Percentiles rank a stretch among this genome's conserved stretches.
Evolutionary conservation across 495 filamentous ascomycete species (phyloP).

Genomic region (Neurospora pannonica): DNA sequence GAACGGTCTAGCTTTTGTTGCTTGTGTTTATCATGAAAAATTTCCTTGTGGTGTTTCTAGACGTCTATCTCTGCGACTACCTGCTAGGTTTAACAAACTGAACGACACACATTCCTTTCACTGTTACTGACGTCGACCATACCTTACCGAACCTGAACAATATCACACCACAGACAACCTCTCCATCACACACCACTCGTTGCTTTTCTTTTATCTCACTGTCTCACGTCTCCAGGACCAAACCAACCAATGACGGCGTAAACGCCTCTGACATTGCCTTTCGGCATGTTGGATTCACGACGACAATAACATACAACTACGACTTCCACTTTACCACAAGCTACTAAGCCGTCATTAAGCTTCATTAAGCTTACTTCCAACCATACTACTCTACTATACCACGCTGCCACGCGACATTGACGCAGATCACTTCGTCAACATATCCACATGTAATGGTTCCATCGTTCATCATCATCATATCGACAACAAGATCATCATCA

Average conservation of each 20-base stretch:
- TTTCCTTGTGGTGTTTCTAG: neutral
- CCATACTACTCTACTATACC: neutral
- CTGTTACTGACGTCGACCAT: neutral
- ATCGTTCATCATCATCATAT: neutral
- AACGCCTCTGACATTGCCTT: neutral
- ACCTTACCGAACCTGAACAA: neutral
- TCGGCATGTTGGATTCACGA: neutral
- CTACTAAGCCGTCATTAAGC: neutral
- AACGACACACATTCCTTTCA: neutral
- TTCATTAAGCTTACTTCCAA: neutral
- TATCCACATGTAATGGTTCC: neutral
- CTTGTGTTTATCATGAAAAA: neutral
- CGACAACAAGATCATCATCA: neutral
- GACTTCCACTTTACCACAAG: neutral
- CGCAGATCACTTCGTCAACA: neutral
- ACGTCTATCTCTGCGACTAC: neutral
- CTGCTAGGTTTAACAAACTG: neutral
- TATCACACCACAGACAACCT: neutral
- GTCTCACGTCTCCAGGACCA: neutral
- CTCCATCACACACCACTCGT: neutral
- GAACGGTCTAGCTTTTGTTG: neutral
- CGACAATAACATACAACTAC: neutral
- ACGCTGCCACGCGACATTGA: neutral
- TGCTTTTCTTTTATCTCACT: neutral
- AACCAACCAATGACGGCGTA: neutral